Conservation (phyloP, 1,284 basidiomycete genomes). For the Apiotrichum akiyoshidainum region DNA sequence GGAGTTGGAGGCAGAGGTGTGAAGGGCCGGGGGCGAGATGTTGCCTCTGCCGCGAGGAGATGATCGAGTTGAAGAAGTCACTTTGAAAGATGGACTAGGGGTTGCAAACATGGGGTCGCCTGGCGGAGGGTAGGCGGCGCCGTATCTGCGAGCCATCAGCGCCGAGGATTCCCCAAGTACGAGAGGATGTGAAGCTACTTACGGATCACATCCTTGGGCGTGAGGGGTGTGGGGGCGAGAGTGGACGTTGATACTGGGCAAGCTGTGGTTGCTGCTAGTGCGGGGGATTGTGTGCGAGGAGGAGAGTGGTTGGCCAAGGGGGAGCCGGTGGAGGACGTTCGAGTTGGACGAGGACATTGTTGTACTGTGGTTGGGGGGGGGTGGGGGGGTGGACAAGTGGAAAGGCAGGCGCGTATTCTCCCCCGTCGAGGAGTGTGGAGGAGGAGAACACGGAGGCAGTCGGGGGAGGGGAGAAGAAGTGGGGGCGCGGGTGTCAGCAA, state of each 20-base stretch:
- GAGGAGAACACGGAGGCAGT: not conserved
- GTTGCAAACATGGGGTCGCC: not conserved
- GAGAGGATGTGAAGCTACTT: not conserved
- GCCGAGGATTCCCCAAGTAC: not conserved
- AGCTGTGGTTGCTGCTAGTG: conserved; percentile 2
- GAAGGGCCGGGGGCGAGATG: not conserved
- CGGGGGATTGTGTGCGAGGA: not conserved
- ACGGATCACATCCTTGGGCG: not conserved
- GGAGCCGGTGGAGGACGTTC: not conserved
- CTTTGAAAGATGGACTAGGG: not conserved
- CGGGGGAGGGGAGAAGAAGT: not conserved
- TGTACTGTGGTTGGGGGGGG: not conserved
- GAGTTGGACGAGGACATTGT: not conserved
- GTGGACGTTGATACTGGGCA: not conserved
- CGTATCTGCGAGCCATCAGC: not conserved
- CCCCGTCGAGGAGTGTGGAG: not conserved
- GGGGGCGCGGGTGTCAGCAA: not conserved
- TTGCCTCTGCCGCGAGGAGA: not conserved
- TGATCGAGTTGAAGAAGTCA: not conserved
- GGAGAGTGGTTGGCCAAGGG: not conserved
- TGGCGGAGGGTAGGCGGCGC: not conserved
- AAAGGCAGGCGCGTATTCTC: not conserved
- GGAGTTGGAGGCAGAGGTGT: not conserved
- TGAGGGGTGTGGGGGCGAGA: not conserved
- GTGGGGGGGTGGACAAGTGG: not conserved